Conservation (phyloP, 2,329 filamentous ascomycete species). For the Alternaria consortialis region DNA sequence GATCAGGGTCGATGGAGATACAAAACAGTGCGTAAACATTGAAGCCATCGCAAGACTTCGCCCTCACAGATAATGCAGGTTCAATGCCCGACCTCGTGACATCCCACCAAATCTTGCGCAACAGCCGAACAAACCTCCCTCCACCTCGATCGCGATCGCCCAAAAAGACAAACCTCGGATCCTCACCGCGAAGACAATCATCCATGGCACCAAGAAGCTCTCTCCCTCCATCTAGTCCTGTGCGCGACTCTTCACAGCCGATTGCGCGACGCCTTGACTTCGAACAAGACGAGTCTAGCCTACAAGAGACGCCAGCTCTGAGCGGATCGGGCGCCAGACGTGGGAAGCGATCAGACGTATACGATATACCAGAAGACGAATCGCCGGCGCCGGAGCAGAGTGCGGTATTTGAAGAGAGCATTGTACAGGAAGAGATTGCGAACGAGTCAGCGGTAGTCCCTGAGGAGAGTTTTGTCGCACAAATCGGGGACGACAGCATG, state of each 20-base stretch:
- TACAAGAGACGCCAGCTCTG: conserved; percentile 43
- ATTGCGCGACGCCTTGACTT: conserved; percentile 68
- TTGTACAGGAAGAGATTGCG: conserved; percentile 44
- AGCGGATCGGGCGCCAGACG: conserved; percentile 47
- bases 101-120: conserved; percentile 58
- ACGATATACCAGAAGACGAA: conserved; percentile 41
- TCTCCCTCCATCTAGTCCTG: conserved; percentile 37
- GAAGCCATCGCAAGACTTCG: background rate
- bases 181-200: conserved; percentile 69
- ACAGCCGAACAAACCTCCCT: conserved; percentile 56
- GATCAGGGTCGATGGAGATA: conserved; percentile 69
- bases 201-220: conserved; percentile 65
- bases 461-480: conserved; percentile 43
- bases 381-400: conserved; percentile 42
- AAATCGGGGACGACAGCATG: conserved; percentile 41
- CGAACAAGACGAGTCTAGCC: conserved; percentile 50
- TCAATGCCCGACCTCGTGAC: conserved; percentile 60
- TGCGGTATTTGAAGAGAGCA: conserved; percentile 42
- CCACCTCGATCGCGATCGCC: conserved; percentile 66
- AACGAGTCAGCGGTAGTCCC: conserved; percentile 34
- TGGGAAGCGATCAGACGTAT: conserved; percentile 41
- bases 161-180: conserved; percentile 66
- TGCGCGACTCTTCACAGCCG: conserved; percentile 43
- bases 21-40: conserved; percentile 63
- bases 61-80: conserved; percentile 46